phyloP scores from a whole-genome alignment of 139 green algal species.

The Picochlorum sp. region DNA sequence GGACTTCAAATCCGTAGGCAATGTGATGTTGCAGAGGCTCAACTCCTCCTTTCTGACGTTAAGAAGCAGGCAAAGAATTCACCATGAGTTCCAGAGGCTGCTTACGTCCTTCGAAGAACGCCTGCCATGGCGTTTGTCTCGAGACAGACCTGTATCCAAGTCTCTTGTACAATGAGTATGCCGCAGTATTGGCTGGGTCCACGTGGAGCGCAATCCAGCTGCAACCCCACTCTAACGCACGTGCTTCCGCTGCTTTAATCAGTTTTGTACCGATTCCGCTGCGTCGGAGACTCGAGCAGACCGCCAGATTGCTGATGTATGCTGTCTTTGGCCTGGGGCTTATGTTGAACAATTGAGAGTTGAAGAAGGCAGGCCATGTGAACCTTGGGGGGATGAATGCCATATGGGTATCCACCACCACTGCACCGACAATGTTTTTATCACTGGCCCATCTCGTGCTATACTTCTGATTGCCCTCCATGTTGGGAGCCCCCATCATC shows the following conservation, averaged over 20 bases:
- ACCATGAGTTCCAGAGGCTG: conserved; percentile 18
- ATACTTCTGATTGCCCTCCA: not conserved
- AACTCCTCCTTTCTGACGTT: conserved; percentile 69
- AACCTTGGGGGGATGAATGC: conserved; percentile 12
- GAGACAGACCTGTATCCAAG: conserved; percentile 15
- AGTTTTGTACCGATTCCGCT: conserved; percentile 30
- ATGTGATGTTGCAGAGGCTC: conserved; percentile 65
- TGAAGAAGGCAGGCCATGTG: not conserved
- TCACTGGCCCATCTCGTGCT: not conserved
- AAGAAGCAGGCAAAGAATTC: not conserved
- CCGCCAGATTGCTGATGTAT: conserved; percentile 47
- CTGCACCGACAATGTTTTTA: conserved; percentile 9
- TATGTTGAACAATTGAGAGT: not conserved
- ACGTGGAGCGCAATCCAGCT: conserved; percentile 25
- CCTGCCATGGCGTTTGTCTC: conserved; percentile 21
- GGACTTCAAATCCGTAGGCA: conserved; percentile 79
- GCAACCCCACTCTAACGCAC: conserved; percentile 38
- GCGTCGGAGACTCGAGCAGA: conserved; percentile 24
- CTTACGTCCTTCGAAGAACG: conserved; percentile 12
- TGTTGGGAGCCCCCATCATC: not conserved
- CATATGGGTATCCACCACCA: conserved; percentile 14
- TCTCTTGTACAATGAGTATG: conserved; percentile 20
- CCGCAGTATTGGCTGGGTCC: conserved; percentile 20
- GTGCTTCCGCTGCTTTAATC: conserved; percentile 30
- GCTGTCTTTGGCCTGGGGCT: conserved; percentile 13